Percentiles rank a stretch among this genome's conserved stretches.
Conservation (phyloP, 345 rosid species). For the Anastatica hierochuntica region DNA sequence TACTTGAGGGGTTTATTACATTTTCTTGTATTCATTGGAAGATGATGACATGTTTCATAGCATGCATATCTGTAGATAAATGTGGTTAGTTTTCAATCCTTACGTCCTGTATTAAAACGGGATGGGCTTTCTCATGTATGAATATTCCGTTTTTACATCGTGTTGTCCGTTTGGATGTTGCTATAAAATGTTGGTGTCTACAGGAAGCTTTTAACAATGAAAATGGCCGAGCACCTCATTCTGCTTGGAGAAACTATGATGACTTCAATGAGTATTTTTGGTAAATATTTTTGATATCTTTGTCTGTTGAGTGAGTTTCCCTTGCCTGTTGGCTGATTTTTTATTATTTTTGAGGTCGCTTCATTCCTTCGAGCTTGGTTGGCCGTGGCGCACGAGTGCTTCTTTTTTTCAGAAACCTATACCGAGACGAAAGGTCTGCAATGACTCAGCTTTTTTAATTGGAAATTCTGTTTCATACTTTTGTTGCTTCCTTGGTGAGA, state of each 20-base stretch:
- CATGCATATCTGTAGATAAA: no score
- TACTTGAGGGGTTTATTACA: no score
- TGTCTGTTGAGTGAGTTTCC: background rate
- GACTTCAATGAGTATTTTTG: slow-evolving; percentile 94
- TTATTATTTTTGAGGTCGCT: slow-evolving; percentile 63
- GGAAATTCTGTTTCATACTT: background rate
- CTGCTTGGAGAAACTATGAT: slow-evolving; percentile 98
- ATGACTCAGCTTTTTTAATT: background rate
- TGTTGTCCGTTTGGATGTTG: no score
- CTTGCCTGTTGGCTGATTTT: slow-evolving; percentile 19
- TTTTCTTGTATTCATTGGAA: no score
- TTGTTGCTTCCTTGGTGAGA: slow-evolving; percentile 5
- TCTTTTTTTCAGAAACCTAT: slow-evolving; percentile 72
- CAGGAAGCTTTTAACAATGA: slow-evolving; percentile 91
- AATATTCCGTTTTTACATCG: no score
- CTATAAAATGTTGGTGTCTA: slow-evolving; percentile 1
- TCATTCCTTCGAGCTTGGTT: slow-evolving; percentile 79
- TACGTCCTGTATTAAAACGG: no score
- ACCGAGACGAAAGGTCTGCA: slow-evolving; percentile 57
- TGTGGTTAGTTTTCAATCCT: no score
- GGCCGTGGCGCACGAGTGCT: slow-evolving; percentile 81
- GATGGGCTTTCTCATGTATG: no score
- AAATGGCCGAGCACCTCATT: slow-evolving; percentile 92
- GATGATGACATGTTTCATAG: no score
- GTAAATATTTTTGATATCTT: slow-evolving; percentile 30